phyloP scores from a whole-genome alignment of 2,329 filamentous ascomycete genomes.

The Ophiostoma ulmi region DNA sequence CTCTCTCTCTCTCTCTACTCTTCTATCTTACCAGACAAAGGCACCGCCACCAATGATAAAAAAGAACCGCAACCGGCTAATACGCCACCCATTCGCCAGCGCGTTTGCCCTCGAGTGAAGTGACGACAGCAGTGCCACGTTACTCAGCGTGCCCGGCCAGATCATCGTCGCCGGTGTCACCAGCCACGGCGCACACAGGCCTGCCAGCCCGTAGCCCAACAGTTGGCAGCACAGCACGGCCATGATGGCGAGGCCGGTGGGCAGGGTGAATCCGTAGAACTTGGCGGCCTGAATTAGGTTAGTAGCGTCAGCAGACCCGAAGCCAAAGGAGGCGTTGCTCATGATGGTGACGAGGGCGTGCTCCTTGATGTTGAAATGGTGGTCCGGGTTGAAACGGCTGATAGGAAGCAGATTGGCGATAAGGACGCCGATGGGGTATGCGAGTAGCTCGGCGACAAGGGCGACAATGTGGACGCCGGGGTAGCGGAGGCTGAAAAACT shows the following conservation, averaged over 20 bases:
- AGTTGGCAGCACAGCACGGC: constrained; percentile 54
- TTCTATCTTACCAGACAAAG: neutral
- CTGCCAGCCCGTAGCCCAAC: constrained; percentile 53
- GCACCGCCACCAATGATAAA: neutral
- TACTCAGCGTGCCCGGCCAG: constrained; percentile 47
- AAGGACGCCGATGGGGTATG: constrained; percentile 42
- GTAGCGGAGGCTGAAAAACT: neutral
- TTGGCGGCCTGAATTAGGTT: constrained; percentile 41
- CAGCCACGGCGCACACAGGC: constrained; percentile 45
- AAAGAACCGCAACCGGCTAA: neutral
- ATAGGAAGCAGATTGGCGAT: constrained; percentile 49
- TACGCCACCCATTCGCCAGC: neutral
- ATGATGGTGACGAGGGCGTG: constrained; percentile 59
- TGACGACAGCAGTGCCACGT: constrained; percentile 44
- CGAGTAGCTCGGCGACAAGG: neutral
- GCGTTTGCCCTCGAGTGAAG: constrained; percentile 36
- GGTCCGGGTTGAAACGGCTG: constrained; percentile 27
- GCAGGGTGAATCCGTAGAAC: constrained; percentile 37
- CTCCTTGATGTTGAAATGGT: constrained; percentile 58
- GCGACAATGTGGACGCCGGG: neutral
- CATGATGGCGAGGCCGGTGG: constrained; percentile 48
- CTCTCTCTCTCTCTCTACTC: no score
- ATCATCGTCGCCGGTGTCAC: constrained; percentile 49
- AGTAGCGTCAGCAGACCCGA: constrained; percentile 42
- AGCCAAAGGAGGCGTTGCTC: constrained; percentile 56